Base-by-base conservation (phyloP, 495 filamentous ascomycete genomes). In the Lasiosphaeriaceae sp. region DNA sequence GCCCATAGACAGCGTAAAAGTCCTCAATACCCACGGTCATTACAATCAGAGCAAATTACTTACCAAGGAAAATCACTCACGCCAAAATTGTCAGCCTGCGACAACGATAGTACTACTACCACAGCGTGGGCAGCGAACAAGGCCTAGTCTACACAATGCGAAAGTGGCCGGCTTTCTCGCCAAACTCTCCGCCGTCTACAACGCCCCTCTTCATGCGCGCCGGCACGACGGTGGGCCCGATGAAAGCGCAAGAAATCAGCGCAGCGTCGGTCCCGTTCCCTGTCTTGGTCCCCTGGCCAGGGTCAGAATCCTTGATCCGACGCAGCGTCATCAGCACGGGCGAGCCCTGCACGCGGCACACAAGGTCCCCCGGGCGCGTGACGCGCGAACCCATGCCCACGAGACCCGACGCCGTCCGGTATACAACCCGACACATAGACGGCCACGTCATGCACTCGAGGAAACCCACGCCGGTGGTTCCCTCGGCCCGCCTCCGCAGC, bases 361-460 rank as follows among this genome's bases (percentile, higher is more conserved):
- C 59, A n/a, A 62, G n/a, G 26, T 62, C 59, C 11, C 59, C 55
- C 20, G 50, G 37, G 16, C 55, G 50, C 35, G 59, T 51, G 47
- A 62, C 35, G 12, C 59, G 55, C 19, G 59, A 57, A 4, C 59
- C 59, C 47, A 62, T 58, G 20, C 59, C 59, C 0, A 62, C 51
- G 12, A 50, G 19, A 11, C 59, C 55, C 37, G 45, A 45, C 20
- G 17, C 43, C 46, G 59, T 62, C 35, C 55, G 50, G 51, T 62
- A 62, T 20, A 62, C 50, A 2, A 62, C 47, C n/a, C 59, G 54
- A 31, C 59, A 62, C 59, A 62, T 62, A 19, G 55, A 46, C 12
- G 55, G 50, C 59, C 59, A 62, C n/a, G 59, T 62, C 59, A 62
- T 62, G 47, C 50, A 57, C 51, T 62, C 59, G 34, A 62, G 55